Base-by-base conservation (phyloP, 345 rosid species). In the Eucalyptus globulus region DNA sequence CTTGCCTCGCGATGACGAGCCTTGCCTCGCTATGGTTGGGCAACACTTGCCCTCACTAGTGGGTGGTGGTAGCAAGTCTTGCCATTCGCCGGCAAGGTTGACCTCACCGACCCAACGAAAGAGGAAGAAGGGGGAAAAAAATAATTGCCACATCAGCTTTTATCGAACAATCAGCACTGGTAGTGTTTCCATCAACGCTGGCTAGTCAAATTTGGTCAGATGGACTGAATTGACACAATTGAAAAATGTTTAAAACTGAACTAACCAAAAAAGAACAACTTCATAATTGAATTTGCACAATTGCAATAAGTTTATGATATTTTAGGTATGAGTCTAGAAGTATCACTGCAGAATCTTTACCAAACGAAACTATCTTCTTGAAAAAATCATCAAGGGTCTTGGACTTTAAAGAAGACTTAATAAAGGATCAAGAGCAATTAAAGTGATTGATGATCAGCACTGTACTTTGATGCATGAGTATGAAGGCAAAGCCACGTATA, bases 181-280 rank as follows among this genome's bases (percentile, higher is more conserved):
- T 51, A 51, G 21, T 16, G 54, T 50, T 6, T 0, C 4, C 0
- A 0, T 50, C 0, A 50, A 0, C 1, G 0, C 1, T 50, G 5
- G 6, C 7, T 1, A 14, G 3, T 7, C 7, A 51, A 17, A 51
- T 51, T 7, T 17, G 4, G 22, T 0, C 4, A 53, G 2, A 53
- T 53, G 0, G 4, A 7, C 0, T 53, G 0, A 53, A 53, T 53
- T 53, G 0, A 3, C 2, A 7, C 2, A 8, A 53, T 21, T 53
- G 1, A 53, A 53, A 53, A 53, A 19, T 0, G 5, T 53, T 53
- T 21, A 21, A 53, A 10, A 53, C 0, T 53, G 8, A 53, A 19
- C 0, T 53, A 0, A 19, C 5, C 0, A 53, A 53, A 19, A 53
- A 49, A 7, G 10, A 19, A 53, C 0, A 7, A 7, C 2, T 53